phyloP scores from a whole-genome alignment of 192 early-diverging fungal genomes.

The Thamnidium elegans region DNA sequence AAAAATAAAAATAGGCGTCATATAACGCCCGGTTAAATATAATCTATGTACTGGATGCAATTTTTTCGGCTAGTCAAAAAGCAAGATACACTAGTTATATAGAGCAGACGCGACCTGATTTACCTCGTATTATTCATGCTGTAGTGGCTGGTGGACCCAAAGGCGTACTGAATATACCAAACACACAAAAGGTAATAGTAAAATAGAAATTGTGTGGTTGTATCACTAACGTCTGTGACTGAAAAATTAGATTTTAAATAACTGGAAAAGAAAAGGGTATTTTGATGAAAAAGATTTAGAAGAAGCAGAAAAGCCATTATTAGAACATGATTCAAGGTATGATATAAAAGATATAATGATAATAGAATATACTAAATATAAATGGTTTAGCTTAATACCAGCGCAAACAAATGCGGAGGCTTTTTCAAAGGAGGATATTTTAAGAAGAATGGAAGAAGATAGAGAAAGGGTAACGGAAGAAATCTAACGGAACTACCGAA shows the following conservation, averaged over 20 bases:
- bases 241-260: slow-evolving; percentile 20
- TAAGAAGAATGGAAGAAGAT: slow-evolving; percentile 58
- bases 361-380: not conserved
- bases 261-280: slow-evolving; percentile 36
- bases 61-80: slow-evolving; percentile 46
- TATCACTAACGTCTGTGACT: not conserved
- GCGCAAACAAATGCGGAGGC: slow-evolving; percentile 7
- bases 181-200: slow-evolving; percentile 44
- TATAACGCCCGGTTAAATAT: slow-evolving; percentile 53
- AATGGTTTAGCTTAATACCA: not conserved
- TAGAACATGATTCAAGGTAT: slow-evolving; percentile 41
- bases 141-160: slow-evolving; percentile 43
- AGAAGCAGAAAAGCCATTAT: slow-evolving; percentile 37
- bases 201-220: not conserved
- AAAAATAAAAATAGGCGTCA: slow-evolving; percentile 30
- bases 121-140: slow-evolving; percentile 40
- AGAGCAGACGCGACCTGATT: slow-evolving; percentile 44
- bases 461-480: slow-evolving; percentile 45
- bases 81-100: slow-evolving; percentile 46
- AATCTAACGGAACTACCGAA: not conserved
- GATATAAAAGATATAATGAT: not conserved
- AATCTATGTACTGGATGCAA: slow-evolving; percentile 56
- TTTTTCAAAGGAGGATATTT: slow-evolving; percentile 50
- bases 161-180: slow-evolving; percentile 54
- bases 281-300: slow-evolving; percentile 37